Base-by-base conservation (phyloP, 2,329 filamentous ascomycete species). In the Aspergillus pseudoviridinutans region DNA sequence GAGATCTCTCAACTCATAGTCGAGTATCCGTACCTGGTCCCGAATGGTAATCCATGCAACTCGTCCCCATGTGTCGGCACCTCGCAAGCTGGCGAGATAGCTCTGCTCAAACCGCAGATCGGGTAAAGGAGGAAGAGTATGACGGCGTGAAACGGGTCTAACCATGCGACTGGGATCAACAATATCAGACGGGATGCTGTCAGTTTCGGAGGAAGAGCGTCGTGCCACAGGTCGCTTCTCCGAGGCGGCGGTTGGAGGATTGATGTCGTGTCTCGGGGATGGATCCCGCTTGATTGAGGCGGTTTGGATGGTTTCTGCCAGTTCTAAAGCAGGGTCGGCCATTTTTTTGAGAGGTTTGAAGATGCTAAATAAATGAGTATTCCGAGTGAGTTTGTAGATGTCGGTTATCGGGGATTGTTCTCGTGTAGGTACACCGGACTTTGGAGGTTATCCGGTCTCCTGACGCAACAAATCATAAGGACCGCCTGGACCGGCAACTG, bases 61-160 rank as follows among this genome's bases (percentile, higher is more conserved):
- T 72, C 86, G 85, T 79, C 89, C 87, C 86, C 87, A 92, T 25
- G 85, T 87, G 64, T 94, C 85, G 38, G 92, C 91, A 56, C 85
- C 82, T 63, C 88, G 84, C 66, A 99, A 89, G 77, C 92, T 96
- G 67, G 90, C 88, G 55, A 99, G 83, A 75, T 99, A 99, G 81
- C 92, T 97, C 82, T 99, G 94, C 78, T 99, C 94, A 77, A 97
- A 97, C 47, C 94, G 86, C 64, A 99, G 80, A 77, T 99, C 94
- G 3, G 86, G 86, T 50, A 89, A 72, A 3, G 85, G 85, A 50
- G 92, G 92, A 69, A 97, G 83, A n/a, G 70, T 72, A 32, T 73
- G 67, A 14, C 73, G 72, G 17, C 76, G 72, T 12, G 71, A 64
- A 3, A 71, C 57, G 3, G 74, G 71, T 32, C 68, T 71, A 52